Base-by-base conservation (phyloP, 805 yeast genomes). In the Kazachstania psychrophila region DNA sequence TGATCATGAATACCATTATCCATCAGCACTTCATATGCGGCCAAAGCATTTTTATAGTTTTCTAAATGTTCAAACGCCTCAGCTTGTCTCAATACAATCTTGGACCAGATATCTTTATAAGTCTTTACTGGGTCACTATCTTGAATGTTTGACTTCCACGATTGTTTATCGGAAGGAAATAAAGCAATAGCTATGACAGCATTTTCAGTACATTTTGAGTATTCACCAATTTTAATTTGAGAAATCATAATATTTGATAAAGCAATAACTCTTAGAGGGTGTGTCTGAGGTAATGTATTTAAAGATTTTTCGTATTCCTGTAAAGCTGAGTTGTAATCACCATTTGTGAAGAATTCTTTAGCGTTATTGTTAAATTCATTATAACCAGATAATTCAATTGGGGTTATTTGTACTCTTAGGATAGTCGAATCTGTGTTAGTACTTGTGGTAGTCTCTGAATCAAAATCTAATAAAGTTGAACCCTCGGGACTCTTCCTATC, bases 31-130 rank as follows among this genome's bases (percentile, higher is more conserved):
- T 69, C 71, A 66, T 86, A 89, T 5, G 72, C 54, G 0, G 58
- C 65, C 18, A 83, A 64, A 0, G 96, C 79, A 6, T 70, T 77
- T 38, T 67, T 54, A 58, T 70, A 84, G 46, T 70, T 72, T 49
- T 92, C 99, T 36, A 77, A 51, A 56, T 76, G 75, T 59, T 92
- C 99, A 28, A 77, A 66, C 2, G 89, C 79, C 52, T 92, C 96
- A 0, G 96, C 96, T 44, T 75, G 73, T 42, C 80, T 75, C 2
- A 72, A 61, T 33, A 75, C 56, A 13, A 89, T 65, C 56, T 86
- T 88, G 17, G 72, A 58, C 80, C 87, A 85, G 58, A 92, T 76
- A 13, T 75, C 77, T 51, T 72, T 75, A 36, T 44, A 56, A 1
- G 51, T 40, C 32, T 41, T 56, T 10, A 34, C 23, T 1, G 59